Evolutionary conservation across 1,284 basidiomycete species (phyloP), one percentile per base, ranked within the genome.

Genomic region (Xerocomus cyaneibrunnescens): DNA sequence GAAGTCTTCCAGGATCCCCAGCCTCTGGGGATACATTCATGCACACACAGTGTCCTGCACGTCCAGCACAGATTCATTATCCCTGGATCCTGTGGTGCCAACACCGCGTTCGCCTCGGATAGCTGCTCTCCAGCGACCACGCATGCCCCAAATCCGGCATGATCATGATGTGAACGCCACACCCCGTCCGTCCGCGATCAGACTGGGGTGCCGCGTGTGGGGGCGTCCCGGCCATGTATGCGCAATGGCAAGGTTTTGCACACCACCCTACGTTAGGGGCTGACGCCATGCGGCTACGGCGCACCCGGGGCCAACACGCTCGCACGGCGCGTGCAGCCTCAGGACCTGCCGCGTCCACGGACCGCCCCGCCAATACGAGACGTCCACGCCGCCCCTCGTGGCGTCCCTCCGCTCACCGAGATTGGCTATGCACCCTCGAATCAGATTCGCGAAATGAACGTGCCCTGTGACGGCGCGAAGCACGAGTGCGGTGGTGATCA

Each of bases 371-470:
- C 44, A 21, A 30, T 30, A 12, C 28, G 10, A 7, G 28, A 10
- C 28, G 28, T 12, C 28, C 12, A 6, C 19, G 22, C 8, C 36
- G 13, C 8, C 36, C 44, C 48, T 50, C 50, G 50, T 54, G 60
- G 57, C 34, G 25, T 30, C 27, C 35, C 40, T 38, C 32, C 3
- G 14, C 38, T 27, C 48, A 28, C 60, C 61, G 27, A 62, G 61
- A 66, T 62, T 64, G 61, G 52, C 48, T 59, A 51, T 16, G 25
- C 30, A 46, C 52, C 62, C 58, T 58, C 49, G 55, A 65, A 56
- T 62, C 51, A 34, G 55, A 65, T 62, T 59, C 55, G 50, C 62
- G 60, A 55, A 52, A 56, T 61, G 58, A 61, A 54, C 53, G 52
- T 54, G 44, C 25, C 27, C 48, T 30, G 28, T 19, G 37, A 21